Evolutionary conservation across 192 early-diverging fungal genomes (phyloP), one percentile per base, ranked within the genome.

Genomic region (Tieghemiomyces parasiticus): DNA sequence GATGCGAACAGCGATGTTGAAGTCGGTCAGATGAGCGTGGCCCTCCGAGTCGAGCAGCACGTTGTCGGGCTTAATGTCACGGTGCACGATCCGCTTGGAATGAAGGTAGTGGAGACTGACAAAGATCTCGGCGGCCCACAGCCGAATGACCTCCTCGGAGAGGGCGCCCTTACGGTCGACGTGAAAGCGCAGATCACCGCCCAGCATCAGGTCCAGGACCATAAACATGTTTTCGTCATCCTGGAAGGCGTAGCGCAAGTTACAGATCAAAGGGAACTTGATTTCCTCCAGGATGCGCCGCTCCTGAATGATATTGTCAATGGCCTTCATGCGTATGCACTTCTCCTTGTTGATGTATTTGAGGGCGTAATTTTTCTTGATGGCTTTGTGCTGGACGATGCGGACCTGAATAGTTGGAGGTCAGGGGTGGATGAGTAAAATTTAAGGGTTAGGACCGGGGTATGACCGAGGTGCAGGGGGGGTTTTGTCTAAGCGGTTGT

Each of bases 41-140:
- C 89, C 90, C 30, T 72, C 66, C 59, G 79, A 81, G 62, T 84
- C 82, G 19, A 92, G 70, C 13, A 92, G 63, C 3, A 91, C 80
- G 63, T 92, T 91, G 65, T 92, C 89, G 9, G 90, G 90, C 64
- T 92, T 92, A 12, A 92, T 52, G 65, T 92, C 90, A 51, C 90
- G 61, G 67, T 92, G 90, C 47, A 88, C 78, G 59, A 92, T 85
- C 8, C 70, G 34, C 55, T 78, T 74, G 44, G 60, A 58, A 62
- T 92, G 90, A 42, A 92, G 71, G 61, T 86, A 88, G 22, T 73
- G 64, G 16, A 91, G 62, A 25, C 75, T 84, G 19, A 77, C 72
- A 19, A 79, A 63, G 4, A 88, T 35, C 62, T 91, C 89, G 14
- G 86, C 86, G 4, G 81, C 75, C 65, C 84, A 85, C 58, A 89